A percentile compares a stretch with the other conserved stretches of the same genome.
phyloP scores from a whole-genome alignment of 2,329 filamentous ascomycete genomes.

The Xylaria sp. region DNA sequence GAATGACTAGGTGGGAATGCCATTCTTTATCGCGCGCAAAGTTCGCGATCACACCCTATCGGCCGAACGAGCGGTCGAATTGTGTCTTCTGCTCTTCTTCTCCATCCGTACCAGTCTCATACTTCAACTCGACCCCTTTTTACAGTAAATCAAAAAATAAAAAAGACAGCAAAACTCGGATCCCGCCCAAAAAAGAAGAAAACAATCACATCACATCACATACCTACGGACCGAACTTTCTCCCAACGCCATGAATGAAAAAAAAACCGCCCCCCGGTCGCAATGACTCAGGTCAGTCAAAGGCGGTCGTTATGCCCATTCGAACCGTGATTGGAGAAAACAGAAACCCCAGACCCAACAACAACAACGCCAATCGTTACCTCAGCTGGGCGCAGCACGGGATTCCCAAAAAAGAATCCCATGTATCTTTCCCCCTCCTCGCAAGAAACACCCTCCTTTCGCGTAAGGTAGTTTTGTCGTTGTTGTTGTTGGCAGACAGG shows the following conservation, averaged over 20 bases:
- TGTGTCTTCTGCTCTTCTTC: background rate
- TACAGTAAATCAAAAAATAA: no score
- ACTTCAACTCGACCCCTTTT: background rate
- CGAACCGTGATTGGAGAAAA: background rate
- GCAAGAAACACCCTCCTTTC: no score
- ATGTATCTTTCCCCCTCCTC: no score
- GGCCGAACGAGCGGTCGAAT: slow-evolving; percentile 14
- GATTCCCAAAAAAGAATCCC: no score
- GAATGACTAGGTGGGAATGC: background rate
- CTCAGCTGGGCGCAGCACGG: no score
- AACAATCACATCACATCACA: background rate
- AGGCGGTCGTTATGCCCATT: no score
- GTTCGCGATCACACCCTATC: background rate
- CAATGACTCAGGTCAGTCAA: background rate
- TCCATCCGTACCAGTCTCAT: background rate
- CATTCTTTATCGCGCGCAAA: background rate
- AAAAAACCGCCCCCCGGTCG: background rate
- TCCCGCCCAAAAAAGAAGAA: background rate
- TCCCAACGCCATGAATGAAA: background rate
- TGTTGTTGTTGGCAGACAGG: no score
- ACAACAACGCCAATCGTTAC: no score
- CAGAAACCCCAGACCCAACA: no score
- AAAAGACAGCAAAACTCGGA: no score
- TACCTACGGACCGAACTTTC: background rate
- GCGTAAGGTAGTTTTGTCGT: no score